Evolutionary conservation across 2,329 filamentous ascomycete species (phyloP), one percentile per base, ranked within the genome.

Genomic region (Septoria petroselini): DNA sequence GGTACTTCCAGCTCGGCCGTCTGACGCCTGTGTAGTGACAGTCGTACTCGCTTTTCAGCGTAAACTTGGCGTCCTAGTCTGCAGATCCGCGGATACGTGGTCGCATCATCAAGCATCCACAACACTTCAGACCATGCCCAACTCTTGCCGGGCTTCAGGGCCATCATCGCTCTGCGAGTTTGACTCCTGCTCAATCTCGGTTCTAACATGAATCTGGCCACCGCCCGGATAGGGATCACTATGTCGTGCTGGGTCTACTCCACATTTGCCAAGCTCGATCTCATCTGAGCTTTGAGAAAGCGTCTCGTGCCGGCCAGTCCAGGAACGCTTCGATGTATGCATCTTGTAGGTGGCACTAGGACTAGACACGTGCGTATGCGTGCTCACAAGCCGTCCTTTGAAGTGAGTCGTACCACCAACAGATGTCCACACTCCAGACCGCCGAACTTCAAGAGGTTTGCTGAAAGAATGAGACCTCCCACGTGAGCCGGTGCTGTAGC

Each of bases 141-240:
- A 19, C 17, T 38, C 35, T 8, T 38, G 6, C 17, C 8, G 18
- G 11, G 4, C 17, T 12, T 38, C 35, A 19, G 1, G 11, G 19
- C 35, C 17, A 7, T 11, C 3, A 4, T 18, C 15, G 17, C 35
- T 18, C 17, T 38, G 18, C 15, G 19, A 19, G 7, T 6, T 21
- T 12, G 1, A 38, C 12, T 57, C 41, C 33, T 57, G 52, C 41
- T 55, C 54, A 37, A 59, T 57, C 9, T 48, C 39, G 18, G 50
- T 57, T 30, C 45, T 23, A 14, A 59, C 54, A 19, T 52, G 50
- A 14, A 55, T 59, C 30, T 46, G 49, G 18, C 48, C 54, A 27
- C 34, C 21, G 18, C 21, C 21, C 21, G 18, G 14, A 18, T 46
- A 14, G n/a, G 7, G 27, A 43, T 47, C 40, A 9, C 41, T 21